Base-by-base conservation (phyloP, 116 monocot genomes). In the Trichopus zeylanicus region DNA sequence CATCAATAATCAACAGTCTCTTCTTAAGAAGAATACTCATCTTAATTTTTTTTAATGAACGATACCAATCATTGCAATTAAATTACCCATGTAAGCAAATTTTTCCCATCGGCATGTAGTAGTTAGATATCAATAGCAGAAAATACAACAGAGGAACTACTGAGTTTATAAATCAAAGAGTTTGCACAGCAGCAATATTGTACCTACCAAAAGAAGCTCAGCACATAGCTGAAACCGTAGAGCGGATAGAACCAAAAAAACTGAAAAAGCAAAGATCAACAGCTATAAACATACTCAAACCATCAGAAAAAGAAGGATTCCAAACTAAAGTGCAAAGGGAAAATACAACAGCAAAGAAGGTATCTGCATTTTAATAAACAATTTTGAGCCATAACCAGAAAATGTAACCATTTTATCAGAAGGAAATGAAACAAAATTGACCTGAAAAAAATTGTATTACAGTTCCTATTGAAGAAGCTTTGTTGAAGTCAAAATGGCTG, bases 191-290 rank as follows among this genome's bases (percentile, higher is more conserved):
- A 32, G 42, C 3, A 58, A 7, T 7, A 30, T 51, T 13, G 12
- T 56, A 75, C 77, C 13, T 87, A 97, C 97, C 97, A 97, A n/a
- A 97, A 38, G 61, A 38, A 77, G 73, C 91, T 81, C 53, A 97
- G 67, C 24, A 97, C 64, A 51, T 91, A 80, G 75, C 97, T 97
- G 77, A 87, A 87, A 21, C 68, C 54, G 70, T 91, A 97, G 7
- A 97, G 82, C 38, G 97, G 97, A 78, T 87, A 97, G 59, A 97
- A 82, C 97, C 97, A 97, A 53, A 87, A 75, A 46, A 97, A 53
- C 97, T 97, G 84, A 56, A 76, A 78, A 18, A 51, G 39, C n/a
- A 53, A 48, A 30, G 30, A 46, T 39, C 7, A 26, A 19, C 12
- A 21, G 35, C 13, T 25, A 8, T 31, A 16, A 22, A 21, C 18